phyloP scores from a whole-genome alignment of 179 eudicot species.

The Gypsophila paniculata region DNA sequence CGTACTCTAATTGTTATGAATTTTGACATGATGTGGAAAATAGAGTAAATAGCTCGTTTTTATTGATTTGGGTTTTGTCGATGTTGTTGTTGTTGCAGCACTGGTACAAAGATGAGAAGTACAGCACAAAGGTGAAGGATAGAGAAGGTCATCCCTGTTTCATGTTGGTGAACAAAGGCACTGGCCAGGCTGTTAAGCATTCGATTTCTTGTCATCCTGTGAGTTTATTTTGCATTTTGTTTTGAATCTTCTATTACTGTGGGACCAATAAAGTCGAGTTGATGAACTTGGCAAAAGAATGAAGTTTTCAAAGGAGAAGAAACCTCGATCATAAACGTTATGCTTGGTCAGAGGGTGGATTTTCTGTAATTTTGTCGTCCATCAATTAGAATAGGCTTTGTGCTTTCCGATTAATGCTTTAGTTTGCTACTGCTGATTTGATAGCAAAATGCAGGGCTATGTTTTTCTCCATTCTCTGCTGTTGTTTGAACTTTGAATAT shows the following conservation, averaged over 20 bases:
- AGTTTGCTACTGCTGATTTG: no score
- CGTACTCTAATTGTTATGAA: background rate
- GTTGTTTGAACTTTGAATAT: no score
- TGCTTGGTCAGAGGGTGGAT: no score
- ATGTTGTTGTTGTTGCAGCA: constrained; percentile 38
- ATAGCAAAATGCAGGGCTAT: no score
- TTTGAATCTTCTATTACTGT: background rate
- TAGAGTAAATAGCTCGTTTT: background rate
- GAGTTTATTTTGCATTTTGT: constrained; percentile 18
- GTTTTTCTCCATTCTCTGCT: no score
- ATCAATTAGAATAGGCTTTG: no score
- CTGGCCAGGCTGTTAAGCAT: constrained; percentile 80
- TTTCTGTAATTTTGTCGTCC: no score
- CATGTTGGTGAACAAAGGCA: constrained; percentile 69
- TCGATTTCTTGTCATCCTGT: constrained; percentile 66
- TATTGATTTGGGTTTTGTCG: background rate
- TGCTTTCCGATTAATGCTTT: no score
- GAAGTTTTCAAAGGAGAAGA: background rate
- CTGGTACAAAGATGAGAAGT: constrained; percentile 84
- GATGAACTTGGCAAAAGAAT: background rate
- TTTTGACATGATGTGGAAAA: background rate
- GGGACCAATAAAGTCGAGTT: background rate
- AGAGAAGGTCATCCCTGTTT: constrained; percentile 71
- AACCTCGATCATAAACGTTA: background rate
- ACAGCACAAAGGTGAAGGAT: constrained; percentile 68